phyloP scores from a whole-genome alignment of 208 protist species.

The Leishmania arabica region DNA sequence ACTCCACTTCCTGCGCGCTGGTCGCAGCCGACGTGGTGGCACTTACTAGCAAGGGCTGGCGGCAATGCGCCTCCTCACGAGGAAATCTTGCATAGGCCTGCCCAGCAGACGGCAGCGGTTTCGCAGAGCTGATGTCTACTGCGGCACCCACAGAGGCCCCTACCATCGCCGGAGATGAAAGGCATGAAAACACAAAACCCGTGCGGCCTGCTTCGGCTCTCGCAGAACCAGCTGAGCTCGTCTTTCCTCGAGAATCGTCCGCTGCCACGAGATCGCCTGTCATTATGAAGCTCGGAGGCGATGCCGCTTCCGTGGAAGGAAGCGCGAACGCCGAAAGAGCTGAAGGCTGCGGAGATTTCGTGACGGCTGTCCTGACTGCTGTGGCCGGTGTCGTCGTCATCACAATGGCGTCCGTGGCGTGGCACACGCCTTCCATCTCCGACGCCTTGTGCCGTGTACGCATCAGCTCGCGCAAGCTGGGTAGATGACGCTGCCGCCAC shows the following conservation, averaged over 20 bases:
- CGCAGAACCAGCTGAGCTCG: not conserved
- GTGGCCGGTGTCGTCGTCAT: not conserved
- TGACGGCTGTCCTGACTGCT: not conserved
- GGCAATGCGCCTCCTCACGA: not conserved
- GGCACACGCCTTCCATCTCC: not conserved
- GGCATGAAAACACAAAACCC: not conserved
- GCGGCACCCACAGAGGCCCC: not conserved
- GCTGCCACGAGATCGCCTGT: not conserved
- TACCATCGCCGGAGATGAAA: not conserved
- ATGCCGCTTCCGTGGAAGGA: not conserved
- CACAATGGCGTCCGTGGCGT: not conserved
- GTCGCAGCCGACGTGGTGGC: conserved; percentile 16
- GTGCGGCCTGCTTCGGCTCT: not conserved
- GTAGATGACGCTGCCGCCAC: conserved; percentile 22
- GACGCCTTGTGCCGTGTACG: conserved; percentile 7
- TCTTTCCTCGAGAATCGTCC: not conserved
- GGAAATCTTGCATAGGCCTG: not conserved
- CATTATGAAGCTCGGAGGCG: not conserved
- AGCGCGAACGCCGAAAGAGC: not conserved
- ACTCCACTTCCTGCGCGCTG: conserved; percentile 9
- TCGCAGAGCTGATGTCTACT: not conserved
- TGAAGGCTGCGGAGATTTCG: not conserved
- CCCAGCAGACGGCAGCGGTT: not conserved
- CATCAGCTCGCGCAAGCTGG: conserved; percentile 23
- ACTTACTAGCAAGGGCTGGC: not conserved